Evolutionary conservation across 1,139 yeast species (phyloP).

Genomic region (Ashbya aceris): DNA sequence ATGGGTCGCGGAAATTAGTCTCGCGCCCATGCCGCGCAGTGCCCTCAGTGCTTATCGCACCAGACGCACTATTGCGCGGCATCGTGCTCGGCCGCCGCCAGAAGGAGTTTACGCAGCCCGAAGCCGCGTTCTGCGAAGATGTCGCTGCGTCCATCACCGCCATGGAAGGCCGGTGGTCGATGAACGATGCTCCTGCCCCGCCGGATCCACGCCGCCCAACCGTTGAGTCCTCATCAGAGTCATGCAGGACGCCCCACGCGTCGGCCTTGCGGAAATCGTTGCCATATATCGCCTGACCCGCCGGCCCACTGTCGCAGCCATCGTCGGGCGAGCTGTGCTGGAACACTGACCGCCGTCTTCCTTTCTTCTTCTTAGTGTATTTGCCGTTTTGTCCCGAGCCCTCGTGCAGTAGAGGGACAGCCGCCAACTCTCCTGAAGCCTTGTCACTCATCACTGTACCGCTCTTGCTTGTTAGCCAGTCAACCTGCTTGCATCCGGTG

Average conservation of each 20-base stretch:
- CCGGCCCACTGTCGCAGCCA: slow-evolving; percentile 1
- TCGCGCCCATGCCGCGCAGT: slow-evolving; percentile 4
- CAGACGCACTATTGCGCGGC: background rate
- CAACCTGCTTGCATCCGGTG: too few relatives aligned
- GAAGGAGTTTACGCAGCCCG: slow-evolving; percentile 1
- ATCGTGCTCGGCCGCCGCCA: slow-evolving; percentile 6
- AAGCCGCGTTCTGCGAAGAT: slow-evolving; percentile 2
- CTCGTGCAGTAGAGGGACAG: slow-evolving; percentile 3
- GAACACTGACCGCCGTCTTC: slow-evolving; percentile 10
- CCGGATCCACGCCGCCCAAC: slow-evolving; percentile 6
- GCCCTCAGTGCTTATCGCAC: background rate
- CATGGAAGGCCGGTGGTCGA: slow-evolving; percentile 29
- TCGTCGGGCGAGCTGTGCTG: slow-evolving; percentile 6
- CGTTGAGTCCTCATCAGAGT: slow-evolving; percentile 16
- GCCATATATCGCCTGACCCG: slow-evolving; percentile 6
- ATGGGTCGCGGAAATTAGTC: background rate
- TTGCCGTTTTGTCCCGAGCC: background rate
- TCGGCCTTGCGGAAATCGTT: slow-evolving; percentile 27
- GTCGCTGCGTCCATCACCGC: slow-evolving; percentile 10
- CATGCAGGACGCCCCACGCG: slow-evolving; percentile 28
- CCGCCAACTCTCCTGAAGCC: background rate
- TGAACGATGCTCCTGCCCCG: slow-evolving; percentile 19
- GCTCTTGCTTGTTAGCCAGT: background rate
- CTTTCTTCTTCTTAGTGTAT: slow-evolving; percentile 2
- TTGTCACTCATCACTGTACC: background rate